phyloP scores from a whole-genome alignment of 2,329 filamentous ascomycete species.

The Talaromyces sp. region DNA sequence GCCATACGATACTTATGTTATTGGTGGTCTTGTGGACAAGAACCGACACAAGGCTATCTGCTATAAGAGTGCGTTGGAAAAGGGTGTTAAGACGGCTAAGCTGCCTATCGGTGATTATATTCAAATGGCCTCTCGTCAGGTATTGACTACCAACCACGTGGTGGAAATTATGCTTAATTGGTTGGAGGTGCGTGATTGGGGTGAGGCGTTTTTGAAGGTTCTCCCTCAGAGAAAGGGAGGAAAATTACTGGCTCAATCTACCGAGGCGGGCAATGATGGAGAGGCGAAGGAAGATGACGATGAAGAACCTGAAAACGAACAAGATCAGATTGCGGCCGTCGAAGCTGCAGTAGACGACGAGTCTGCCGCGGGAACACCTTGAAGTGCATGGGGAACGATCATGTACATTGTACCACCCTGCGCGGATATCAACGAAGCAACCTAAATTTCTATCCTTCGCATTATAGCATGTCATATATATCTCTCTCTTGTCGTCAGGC shows the following conservation, averaged over 20 bases:
- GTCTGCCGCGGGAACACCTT: neutral
- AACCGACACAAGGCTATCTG: slow-evolving; percentile 96
- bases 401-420: too few species aligned
- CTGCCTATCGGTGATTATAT: slow-evolving; percentile 95
- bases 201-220: slow-evolving; percentile 79
- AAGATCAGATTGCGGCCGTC: slow-evolving; percentile 4
- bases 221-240: slow-evolving; percentile 91
- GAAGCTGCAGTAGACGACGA: slow-evolving; percentile 2
- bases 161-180: slow-evolving; percentile 95
- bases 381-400: neutral
- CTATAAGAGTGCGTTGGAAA: slow-evolving; percentile 75
- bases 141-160: slow-evolving; percentile 93
- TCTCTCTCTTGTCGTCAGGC: too few species aligned
- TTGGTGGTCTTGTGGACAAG: slow-evolving; percentile 92
- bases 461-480: too few species aligned
- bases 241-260: slow-evolving; percentile 56
- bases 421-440: too few species aligned
- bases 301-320: slow-evolving; percentile 29
- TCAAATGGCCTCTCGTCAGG: slow-evolving; percentile 81
- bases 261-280: slow-evolving; percentile 8
- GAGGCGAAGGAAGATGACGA: slow-evolving; percentile 18
- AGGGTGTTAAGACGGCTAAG: slow-evolving; percentile 82
- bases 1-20: slow-evolving; percentile 86
- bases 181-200: slow-evolving; percentile 91
- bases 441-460: too few species aligned